A percentile compares a stretch with the other conserved stretches of the same genome.
Evolutionary conservation across 2,329 filamentous ascomycete species (phyloP).

Genomic region (Trichoderma citrinoviride): DNA sequence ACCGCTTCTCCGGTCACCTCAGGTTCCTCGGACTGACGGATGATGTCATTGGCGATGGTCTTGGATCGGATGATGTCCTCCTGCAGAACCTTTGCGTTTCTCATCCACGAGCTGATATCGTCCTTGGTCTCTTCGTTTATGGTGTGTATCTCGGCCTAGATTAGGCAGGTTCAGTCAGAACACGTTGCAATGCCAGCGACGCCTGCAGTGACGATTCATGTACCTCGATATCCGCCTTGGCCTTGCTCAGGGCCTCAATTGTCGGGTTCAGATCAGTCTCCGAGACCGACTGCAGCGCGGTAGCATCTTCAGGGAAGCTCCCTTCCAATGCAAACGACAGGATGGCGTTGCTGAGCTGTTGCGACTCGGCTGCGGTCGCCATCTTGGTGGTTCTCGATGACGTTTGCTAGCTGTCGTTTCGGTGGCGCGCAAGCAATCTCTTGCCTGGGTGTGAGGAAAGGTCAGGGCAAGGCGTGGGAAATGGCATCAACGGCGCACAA

Average conservation of each 20-base stretch:
- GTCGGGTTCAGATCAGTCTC: slow-evolving; percentile 40
- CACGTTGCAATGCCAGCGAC: no score
- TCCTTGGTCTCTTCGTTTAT: slow-evolving; percentile 75
- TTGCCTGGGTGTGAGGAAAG: not conserved
- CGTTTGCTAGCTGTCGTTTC: not conserved
- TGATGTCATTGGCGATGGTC: slow-evolving; percentile 75
- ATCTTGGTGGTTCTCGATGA: slow-evolving; percentile 28
- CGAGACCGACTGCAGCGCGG: slow-evolving; percentile 39
- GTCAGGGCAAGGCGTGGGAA: not conserved
- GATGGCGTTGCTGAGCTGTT: slow-evolving; percentile 41
- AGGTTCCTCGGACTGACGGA: slow-evolving; percentile 68
- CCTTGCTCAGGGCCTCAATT: slow-evolving; percentile 38
- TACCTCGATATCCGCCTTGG: slow-evolving; percentile 43
- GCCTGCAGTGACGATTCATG: not conserved
- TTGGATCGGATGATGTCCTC: slow-evolving; percentile 81
- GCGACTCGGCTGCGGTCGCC: slow-evolving; percentile 32
- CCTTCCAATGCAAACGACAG: slow-evolving; percentile 42
- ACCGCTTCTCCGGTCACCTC: slow-evolving; percentile 52
- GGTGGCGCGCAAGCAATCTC: not conserved
- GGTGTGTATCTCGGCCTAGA: slow-evolving; percentile 62
- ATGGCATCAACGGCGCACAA: not conserved
- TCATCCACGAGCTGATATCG: slow-evolving; percentile 82
- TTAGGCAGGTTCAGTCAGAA: not conserved
- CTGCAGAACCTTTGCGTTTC: slow-evolving; percentile 79
- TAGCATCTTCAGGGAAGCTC: slow-evolving; percentile 41